Conservation (phyloP, 1,284 basidiomycete species). For the Flammula alnicola region DNA sequence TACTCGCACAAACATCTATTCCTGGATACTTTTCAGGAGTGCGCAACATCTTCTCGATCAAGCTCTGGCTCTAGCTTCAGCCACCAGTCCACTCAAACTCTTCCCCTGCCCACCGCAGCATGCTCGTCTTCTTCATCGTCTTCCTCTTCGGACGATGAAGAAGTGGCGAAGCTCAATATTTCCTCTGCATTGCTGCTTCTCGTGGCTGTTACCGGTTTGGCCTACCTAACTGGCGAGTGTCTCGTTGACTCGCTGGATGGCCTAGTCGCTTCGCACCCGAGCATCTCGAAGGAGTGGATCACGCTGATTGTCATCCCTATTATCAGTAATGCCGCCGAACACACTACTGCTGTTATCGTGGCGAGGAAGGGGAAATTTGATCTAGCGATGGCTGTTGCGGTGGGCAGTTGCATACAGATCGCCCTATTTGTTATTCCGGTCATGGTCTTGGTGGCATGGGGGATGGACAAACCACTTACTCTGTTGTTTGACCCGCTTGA, state of each 20-base stretch:
- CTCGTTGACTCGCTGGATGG: slow-evolving; percentile 52
- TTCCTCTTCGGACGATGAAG: slow-evolving; percentile 24
- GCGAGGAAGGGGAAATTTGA: slow-evolving; percentile 62
- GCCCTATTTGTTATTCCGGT: slow-evolving; percentile 68
- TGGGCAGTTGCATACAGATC: slow-evolving; percentile 73
- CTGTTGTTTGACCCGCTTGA: slow-evolving; percentile 48
- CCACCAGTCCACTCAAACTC: slow-evolving; percentile 30
- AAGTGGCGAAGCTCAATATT: slow-evolving; percentile 49
- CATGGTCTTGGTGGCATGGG: slow-evolving; percentile 54
- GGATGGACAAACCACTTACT: slow-evolving; percentile 51
- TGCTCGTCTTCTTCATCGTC: slow-evolving; percentile 27
- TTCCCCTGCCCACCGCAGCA: slow-evolving; percentile 28
- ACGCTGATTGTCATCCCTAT: slow-evolving; percentile 71
- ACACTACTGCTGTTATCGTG: slow-evolving; percentile 69
- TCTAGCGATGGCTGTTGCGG: slow-evolving; percentile 61
- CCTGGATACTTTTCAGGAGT: slow-evolving; percentile 44
- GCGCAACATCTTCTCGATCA: slow-evolving; percentile 22
- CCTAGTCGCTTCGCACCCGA: slow-evolving; percentile 43
- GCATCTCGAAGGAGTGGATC: slow-evolving; percentile 61
- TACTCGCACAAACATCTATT: slow-evolving; percentile 67
- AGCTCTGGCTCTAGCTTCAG: slow-evolving; percentile 17
- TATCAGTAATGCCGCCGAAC: slow-evolving; percentile 70
- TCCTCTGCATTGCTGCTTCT: slow-evolving; percentile 45
- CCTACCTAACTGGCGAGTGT: slow-evolving; percentile 64
- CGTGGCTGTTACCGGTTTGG: slow-evolving; percentile 44